phyloP scores from a whole-genome alignment of 2,329 filamentous ascomycete species.

The Rhinocladiella similis region DNA sequence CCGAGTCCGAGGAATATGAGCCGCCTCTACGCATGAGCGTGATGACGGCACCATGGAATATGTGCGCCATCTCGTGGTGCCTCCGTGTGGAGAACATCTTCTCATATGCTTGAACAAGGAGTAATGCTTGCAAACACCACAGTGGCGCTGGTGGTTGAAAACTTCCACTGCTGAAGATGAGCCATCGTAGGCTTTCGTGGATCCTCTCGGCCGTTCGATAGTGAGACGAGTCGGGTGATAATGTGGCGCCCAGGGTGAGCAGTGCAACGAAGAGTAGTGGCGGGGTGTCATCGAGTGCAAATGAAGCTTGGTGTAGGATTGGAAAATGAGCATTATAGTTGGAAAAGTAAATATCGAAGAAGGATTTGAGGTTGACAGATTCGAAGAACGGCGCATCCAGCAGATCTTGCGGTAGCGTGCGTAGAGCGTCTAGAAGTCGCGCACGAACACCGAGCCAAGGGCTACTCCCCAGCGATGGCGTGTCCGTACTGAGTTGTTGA shows the following conservation, averaged over 20 bases:
- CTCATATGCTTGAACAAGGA: conserved; percentile 31
- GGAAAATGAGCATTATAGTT: conserved; percentile 35
- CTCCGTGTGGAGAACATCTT: conserved; percentile 33
- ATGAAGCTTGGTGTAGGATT: conserved; percentile 30
- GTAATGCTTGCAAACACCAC: conserved; percentile 33
- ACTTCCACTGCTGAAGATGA: conserved; percentile 28
- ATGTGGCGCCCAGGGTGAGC: conserved; percentile 30
- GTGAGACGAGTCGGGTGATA: conserved; percentile 27
- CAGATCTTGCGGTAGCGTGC: conserved; percentile 20
- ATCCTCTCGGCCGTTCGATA: conserved; percentile 27
- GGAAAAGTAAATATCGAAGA: conserved; percentile 31
- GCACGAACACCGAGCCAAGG: conserved; percentile 26
- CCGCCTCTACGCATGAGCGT: conserved; percentile 25
- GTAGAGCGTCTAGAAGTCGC: conserved; percentile 26
- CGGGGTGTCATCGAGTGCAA: conserved; percentile 22
- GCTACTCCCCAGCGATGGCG: not conserved
- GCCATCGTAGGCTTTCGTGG: conserved; percentile 30
- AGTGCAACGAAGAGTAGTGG: conserved; percentile 32
- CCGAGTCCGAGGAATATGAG: conserved; percentile 9
- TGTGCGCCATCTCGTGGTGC: conserved; percentile 33
- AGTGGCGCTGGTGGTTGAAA: conserved; percentile 33
- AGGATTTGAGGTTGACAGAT: conserved; percentile 26
- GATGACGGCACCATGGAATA: conserved; percentile 34
- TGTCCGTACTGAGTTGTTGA: conserved; percentile 8
- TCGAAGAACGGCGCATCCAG: conserved; percentile 31